Evolutionary conservation across 176 grass and related monocot genomes (phyloP).

Genomic region (Triticum turgidum): DNA sequence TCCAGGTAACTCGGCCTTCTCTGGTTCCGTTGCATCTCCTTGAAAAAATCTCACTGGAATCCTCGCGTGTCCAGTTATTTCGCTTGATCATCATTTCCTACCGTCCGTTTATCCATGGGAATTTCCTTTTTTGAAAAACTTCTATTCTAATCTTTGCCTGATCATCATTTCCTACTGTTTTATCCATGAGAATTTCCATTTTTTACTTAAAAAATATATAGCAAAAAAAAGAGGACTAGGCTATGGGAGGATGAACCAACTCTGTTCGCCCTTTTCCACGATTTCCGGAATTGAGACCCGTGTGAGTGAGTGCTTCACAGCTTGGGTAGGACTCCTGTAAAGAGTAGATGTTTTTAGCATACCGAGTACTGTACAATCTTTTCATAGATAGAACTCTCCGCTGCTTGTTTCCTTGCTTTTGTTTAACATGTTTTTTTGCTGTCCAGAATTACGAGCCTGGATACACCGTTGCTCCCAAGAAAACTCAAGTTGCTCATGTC

Average conservation of each 20-base stretch:
- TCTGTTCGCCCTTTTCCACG: not conserved
- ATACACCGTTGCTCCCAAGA: slow-evolving; percentile 7
- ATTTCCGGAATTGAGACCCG: not conserved
- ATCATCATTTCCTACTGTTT: not conserved
- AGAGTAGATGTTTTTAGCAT: not conserved
- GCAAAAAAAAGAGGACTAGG: not conserved
- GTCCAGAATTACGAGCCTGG: slow-evolving; percentile 13
- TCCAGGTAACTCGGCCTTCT: not conserved
- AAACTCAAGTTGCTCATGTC: slow-evolving; percentile 11
- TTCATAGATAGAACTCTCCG: not conserved
- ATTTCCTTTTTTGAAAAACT: not conserved
- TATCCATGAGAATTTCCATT: not conserved
- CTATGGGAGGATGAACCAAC: not conserved
- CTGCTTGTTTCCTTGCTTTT: not conserved
- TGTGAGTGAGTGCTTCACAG: not conserved
- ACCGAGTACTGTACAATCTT: not conserved
- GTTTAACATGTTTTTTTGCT: slow-evolving; percentile 1
- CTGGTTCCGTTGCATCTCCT: not conserved
- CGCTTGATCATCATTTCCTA: not conserved
- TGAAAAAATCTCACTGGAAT: not conserved
- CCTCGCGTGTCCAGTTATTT: not conserved
- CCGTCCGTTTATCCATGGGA: not conserved
- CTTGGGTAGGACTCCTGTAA: not conserved
- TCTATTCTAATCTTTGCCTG: not conserved
- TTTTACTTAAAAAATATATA: not conserved